A percentile compares a stretch with the other conserved stretches of the same genome.
These are phyloP conservation scores for Stachybotrys chartarum DNA, from an alignment of 2,329 filamentous ascomycete species.

Conservation along the genomic window DNA sequence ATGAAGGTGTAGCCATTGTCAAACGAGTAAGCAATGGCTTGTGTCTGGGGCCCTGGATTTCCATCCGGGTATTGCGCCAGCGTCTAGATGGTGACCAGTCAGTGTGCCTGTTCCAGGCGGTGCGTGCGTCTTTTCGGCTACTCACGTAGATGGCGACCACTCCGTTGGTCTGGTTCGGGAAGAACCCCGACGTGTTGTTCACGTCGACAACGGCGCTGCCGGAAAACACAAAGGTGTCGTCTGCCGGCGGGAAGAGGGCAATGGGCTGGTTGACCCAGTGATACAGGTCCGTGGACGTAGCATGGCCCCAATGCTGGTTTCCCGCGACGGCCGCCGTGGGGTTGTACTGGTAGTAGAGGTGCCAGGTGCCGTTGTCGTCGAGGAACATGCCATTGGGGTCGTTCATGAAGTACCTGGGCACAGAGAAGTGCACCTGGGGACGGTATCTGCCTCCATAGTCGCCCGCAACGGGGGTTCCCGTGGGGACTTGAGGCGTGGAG, in stretches of 20 bases:
- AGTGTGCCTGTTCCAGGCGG: background rate
- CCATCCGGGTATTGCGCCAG: conserved; percentile 10
- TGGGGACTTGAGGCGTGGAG: conserved; percentile 10
- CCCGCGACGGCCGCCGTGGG: conserved; percentile 37
- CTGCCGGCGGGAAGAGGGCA: conserved; percentile 44
- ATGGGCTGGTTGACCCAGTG: conserved; percentile 60
- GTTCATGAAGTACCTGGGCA: conserved; percentile 48
- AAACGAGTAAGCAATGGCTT: conserved; percentile 53
- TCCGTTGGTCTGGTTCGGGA: conserved; percentile 50
- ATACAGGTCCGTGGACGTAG: conserved; percentile 54
- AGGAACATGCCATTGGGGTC: conserved; percentile 60
- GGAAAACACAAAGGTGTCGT: conserved; percentile 39
- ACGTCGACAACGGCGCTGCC: conserved; percentile 52
- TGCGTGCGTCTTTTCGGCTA: conserved; percentile 3
- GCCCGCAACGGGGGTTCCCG: conserved; percentile 14
- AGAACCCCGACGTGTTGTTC: conserved; percentile 62
- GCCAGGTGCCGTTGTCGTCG: conserved; percentile 50
- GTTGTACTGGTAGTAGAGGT: conserved; percentile 58
- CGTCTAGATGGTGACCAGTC: conserved; percentile 9
- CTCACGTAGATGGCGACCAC: conserved; percentile 45
- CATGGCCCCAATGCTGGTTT: conserved; percentile 62
- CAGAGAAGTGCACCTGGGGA: conserved; percentile 50
- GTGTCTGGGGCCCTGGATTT: conserved; percentile 31
- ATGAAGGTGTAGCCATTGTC: conserved; percentile 57
- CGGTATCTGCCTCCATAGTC: conserved; percentile 23